Evolutionary conservation across 768 basidiomycete species (phyloP), one percentile per base, ranked within the genome.

Genomic region (Rubroboletus satanas): DNA sequence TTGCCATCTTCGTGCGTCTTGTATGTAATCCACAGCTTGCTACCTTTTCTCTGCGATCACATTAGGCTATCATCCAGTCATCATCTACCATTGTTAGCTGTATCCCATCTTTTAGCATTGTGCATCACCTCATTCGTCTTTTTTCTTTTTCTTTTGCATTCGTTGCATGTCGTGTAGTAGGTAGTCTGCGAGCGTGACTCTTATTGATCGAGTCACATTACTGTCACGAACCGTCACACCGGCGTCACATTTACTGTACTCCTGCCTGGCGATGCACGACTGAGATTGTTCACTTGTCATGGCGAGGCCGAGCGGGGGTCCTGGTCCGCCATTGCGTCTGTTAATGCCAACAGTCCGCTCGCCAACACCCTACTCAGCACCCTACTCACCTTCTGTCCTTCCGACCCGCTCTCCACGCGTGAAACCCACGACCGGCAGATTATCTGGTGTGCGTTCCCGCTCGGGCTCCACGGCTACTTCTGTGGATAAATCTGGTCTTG

Each of bases 271-370:
- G 15, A 28, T 49, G 47, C 15, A 3, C 8, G 36, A 39, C 52
- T 21, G 39, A 38, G 37, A 46, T 35, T 38, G 42, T 37, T 39
- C 12, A 18, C 32, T 33, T 31, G 23, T 43, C 47, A 68, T 68
- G 66, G 53, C 62, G 49, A 55, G 49, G 36, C 47, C 54, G 50
- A 61, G 50, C 43, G 47, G 38, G 28, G 52, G 41, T 28, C 14
- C 39, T 42, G 51, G 49, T 17, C 37, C 50, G 37, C 36, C 58
- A n/a, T 37, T 65, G 54, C 55, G 68, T 29, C 42, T 71, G 46
- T 52, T 71, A 38, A 71, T 73, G 65, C 72, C 70, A 11, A 71
- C 71, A 2, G 70, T 71, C n/a, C 65, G 72, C 29, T 51, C 61
- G 6, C 67, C 71, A 2, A 42, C 49, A 33, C 43, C 52, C 8